Evolutionary conservation across 305 asterid genomes (phyloP), one percentile per base, ranked within the genome.

Genomic region (Solanum aculeatissimum): DNA sequence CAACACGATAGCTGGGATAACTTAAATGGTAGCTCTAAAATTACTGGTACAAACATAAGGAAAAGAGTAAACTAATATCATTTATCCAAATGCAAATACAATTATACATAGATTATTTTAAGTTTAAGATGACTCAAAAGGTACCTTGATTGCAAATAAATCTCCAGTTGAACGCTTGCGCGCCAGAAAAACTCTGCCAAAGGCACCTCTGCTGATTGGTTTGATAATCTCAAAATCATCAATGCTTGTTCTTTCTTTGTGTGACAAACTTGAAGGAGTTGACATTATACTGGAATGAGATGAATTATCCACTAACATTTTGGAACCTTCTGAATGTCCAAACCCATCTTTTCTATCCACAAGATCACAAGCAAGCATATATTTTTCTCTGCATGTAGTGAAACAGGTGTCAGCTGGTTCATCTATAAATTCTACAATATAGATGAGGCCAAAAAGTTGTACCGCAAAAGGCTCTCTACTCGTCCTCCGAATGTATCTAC

Each of bases 131-230:
- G 69, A 71, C 19, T 49, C 87, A 89, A 89, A 38, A 32, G 72
- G 80, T 85, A 93, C 99, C 98, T 96, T 96, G 83, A 96, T 95
- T 74, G 99, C 99, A 88, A 96, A 96, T 81, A 93, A 88, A 92
- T 96, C 99, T 83, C 99, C 98, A 49, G 99, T 96, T 83, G 96
- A 88, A 88, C 97, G 91, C 88, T 96, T 96, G 86, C 98, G 91
- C 42, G 99, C 97, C 89, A 96, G 92, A 87, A 91, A 96, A 51
- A 96, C 98, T 91, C 92, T 93, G 84, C 99, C 99, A 86, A 92
- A 96, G 85, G 99, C 98, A 88, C 99, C 99, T 88, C 98, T 91
- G 86, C 97, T 96, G 88, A 96, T 91, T 54, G 97, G 98, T 89
- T 96, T 96, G 82, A 96, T 93, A 82, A 95, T 93, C 86, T 93